Evolutionary conservation across 2,329 filamentous ascomycete genomes (phyloP), one percentile per base, ranked within the genome.

Genomic region (Graphilbum ipis-grandicollis): DNA sequence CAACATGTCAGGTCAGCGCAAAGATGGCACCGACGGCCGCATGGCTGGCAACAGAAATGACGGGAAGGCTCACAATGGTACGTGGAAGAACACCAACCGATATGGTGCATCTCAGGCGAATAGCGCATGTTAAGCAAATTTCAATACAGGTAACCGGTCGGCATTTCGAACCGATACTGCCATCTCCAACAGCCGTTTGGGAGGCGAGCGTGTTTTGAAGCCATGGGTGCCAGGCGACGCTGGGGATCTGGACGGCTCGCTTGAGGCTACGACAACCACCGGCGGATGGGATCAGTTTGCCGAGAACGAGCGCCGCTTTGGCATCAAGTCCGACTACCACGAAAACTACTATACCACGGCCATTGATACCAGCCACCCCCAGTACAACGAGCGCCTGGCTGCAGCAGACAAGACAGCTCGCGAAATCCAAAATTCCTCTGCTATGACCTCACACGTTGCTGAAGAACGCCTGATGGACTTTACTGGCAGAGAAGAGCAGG

Each of bases 321-420:
- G 90, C 26, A 60, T 92, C 29, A 83, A 75, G 56, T 90, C 80
- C 36, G 84, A 85, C 48, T 98, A 96, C 53, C 76, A 96, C 50
- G 90, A 96, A 57, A 85, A 82, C 47, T 74, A 90, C 31, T 98
- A 98, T 59, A 98, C 90, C 2, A 98, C 90, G 9, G 62, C 72
- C 30, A 92, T 98, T 50, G 75, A 98, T 56, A 83, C 76, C 50
- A 80, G 58, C 44, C 76, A 93, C 48, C 86, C 90, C 1, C 66
- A 79, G 37, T 94, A 92, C 56, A 76, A 72, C 44, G 74, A 83
- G 54, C 73, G 78, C 44, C 67, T 80, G 48, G 84, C 80, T 4
- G 71, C 76, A 26, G 90, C 86, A 2, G 84, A 86, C 18, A 77
- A 68, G 46, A 81, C 88, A 50, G 90, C 85, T 18, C 75, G 81